Conservation (phyloP, 176 grass and related monocot species). For the Triticum timopheevii region DNA sequence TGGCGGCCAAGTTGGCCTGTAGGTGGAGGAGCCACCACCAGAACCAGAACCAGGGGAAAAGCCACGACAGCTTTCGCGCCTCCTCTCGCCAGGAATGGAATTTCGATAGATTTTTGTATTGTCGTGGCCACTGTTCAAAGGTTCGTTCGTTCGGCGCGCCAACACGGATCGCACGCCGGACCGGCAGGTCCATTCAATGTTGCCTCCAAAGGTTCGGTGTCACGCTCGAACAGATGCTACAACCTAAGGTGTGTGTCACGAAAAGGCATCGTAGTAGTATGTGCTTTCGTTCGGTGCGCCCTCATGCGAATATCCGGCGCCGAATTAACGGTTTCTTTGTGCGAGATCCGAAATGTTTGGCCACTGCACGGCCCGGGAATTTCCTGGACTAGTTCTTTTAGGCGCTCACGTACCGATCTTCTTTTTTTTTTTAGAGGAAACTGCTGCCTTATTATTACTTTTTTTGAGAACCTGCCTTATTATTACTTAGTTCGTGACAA, state of each 20-base stretch:
- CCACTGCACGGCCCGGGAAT: no score
- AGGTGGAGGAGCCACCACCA: not conserved
- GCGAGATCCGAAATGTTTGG: not conserved
- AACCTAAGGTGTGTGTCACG: not conserved
- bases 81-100: not conserved
- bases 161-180: conserved; percentile 21
- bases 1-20: not conserved
- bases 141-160: not conserved
- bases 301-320: not conserved
- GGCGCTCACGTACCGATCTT: no score
- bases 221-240: not conserved
- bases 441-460: no score
- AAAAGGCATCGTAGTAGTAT: not conserved
- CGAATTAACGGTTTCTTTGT: not conserved
- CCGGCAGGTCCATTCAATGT: not conserved
- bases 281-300: not conserved
- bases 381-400: no score
- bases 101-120: not conserved
- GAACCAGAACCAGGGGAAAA: not conserved
- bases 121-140: conserved; percentile 7
- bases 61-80: not conserved
- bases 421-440: no score
- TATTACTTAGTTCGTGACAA: no score
- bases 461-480: no score
- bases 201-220: not conserved